Evolutionary conservation across 352 stramenopile genomes (phyloP).

Genomic region (Phytophthora macrochlamydospora): DNA sequence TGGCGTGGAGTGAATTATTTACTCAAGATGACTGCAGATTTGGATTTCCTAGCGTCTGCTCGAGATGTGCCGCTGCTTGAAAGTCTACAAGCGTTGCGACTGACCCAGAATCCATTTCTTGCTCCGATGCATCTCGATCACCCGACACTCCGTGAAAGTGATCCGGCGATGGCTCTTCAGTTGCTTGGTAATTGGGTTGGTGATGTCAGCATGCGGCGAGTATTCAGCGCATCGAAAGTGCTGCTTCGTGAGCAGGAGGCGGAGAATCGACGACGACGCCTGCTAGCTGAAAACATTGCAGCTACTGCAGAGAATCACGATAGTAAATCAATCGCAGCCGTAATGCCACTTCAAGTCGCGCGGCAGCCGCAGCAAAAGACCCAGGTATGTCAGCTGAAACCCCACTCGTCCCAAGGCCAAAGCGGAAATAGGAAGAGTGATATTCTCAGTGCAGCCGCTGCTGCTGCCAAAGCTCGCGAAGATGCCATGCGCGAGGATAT

Average conservation of each 20-base stretch:
- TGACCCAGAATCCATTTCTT: slow-evolving; percentile 75
- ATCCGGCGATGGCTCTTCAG: slow-evolving; percentile 17
- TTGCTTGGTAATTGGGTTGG: slow-evolving; percentile 50
- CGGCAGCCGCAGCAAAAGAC: background rate
- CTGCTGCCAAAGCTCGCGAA: slow-evolving; percentile 12
- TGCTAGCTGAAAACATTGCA: background rate
- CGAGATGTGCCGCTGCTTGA: slow-evolving; percentile 34
- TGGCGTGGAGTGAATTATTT: slow-evolving; percentile 83
- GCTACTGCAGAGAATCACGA: slow-evolving; percentile 2
- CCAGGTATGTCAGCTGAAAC: background rate
- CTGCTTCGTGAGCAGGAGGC: slow-evolving; percentile 49
- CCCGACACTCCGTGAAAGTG: slow-evolving; percentile 40
- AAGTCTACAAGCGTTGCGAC: slow-evolving; percentile 47
- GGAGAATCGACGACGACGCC: slow-evolving; percentile 16
- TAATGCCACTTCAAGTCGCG: background rate
- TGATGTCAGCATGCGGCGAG: slow-evolving; percentile 57
- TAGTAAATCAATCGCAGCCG: slow-evolving; percentile 5
- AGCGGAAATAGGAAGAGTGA: background rate
- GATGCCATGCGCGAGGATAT: slow-evolving; percentile 55
- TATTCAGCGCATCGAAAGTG: slow-evolving; percentile 58
- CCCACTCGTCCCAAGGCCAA: background rate
- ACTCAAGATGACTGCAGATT: slow-evolving; percentile 75
- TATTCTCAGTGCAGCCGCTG: background rate
- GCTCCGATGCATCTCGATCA: slow-evolving; percentile 64
- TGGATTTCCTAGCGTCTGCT: slow-evolving; percentile 56